Conservation (phyloP, 1,139 yeast genomes). For the Yamadazyma pseudoaaseri region DNA sequence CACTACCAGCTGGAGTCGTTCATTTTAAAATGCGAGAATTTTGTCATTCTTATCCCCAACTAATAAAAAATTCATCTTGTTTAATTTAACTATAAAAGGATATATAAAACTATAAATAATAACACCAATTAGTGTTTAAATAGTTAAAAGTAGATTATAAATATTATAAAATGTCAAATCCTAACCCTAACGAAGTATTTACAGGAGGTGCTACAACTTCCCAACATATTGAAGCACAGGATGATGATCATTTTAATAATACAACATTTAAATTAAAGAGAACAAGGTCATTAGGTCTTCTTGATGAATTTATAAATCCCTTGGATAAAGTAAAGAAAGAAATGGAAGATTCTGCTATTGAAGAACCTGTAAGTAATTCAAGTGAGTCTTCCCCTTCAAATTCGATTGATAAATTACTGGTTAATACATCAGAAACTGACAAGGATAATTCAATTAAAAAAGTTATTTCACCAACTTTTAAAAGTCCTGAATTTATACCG, state of each 20-base stretch:
- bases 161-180: slow-evolving; percentile 8
- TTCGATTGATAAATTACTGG: slow-evolving; percentile 2
- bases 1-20: too few relatives aligned
- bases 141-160: too few relatives aligned
- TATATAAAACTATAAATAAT: background rate
- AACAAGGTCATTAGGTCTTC: slow-evolving; percentile 78
- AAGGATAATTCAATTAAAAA: background rate
- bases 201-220: slow-evolving; percentile 53
- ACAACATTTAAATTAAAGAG: slow-evolving; percentile 77
- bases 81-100: background rate
- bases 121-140: background rate
- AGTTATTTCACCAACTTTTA: slow-evolving; percentile 8
- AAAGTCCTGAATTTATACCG: slow-evolving; percentile 47
- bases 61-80: slow-evolving; percentile 1
- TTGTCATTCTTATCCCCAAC: slow-evolving; percentile 11
- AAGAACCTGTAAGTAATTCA: background rate
- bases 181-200: slow-evolving; percentile 32
- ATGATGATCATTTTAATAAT: slow-evolving; percentile 68
- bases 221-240: slow-evolving; percentile 66
- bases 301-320: slow-evolving; percentile 66
- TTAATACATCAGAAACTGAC: slow-evolving; percentile 2
- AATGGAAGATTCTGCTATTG: slow-evolving; percentile 1
- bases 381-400: background rate
- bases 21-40: slow-evolving; percentile 7
- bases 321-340: slow-evolving; percentile 14